Evolutionary conservation across 768 basidiomycete species (phyloP).

Genomic region (Tricholoma matsutake): DNA sequence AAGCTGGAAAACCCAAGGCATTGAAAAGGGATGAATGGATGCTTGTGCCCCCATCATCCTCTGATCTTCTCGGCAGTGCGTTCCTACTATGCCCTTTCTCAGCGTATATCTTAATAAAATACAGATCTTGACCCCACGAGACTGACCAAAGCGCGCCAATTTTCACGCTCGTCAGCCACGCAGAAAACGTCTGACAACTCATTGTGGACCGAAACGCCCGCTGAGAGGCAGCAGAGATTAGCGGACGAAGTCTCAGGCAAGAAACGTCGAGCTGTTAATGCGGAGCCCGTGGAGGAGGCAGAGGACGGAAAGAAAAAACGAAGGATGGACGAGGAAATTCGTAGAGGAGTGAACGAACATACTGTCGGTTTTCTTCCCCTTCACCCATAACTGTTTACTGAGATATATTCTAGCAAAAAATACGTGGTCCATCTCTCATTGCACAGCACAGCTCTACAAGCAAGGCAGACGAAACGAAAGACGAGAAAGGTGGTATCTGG

Average conservation of each 20-base stretch:
- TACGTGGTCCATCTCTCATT: slow-evolving; percentile 53
- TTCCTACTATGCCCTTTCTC: slow-evolving; percentile 12
- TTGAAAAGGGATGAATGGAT: slow-evolving; percentile 95
- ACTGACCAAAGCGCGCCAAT: slow-evolving; percentile 67
- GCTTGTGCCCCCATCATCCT: slow-evolving; percentile 86
- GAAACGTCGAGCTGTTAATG: slow-evolving; percentile 67
- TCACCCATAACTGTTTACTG: background rate
- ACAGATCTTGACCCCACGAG: slow-evolving; percentile 86
- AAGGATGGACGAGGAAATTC: slow-evolving; percentile 65
- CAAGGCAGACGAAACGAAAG: slow-evolving; percentile 39
- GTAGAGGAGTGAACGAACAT: slow-evolving; percentile 73
- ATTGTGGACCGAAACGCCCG: slow-evolving; percentile 97
- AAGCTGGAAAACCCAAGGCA: slow-evolving; percentile 74
- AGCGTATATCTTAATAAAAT: background rate
- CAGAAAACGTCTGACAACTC: slow-evolving; percentile 52
- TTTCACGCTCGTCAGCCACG: slow-evolving; percentile 57
- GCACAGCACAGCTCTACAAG: slow-evolving; percentile 44
- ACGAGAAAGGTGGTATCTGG: slow-evolving; percentile 74
- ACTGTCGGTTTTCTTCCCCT: slow-evolving; percentile 46
- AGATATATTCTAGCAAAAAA: slow-evolving; percentile 33
- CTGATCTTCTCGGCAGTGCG: slow-evolving; percentile 77
- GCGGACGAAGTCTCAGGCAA: slow-evolving; percentile 94
- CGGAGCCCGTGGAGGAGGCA: slow-evolving; percentile 37
- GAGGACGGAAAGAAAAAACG: slow-evolving; percentile 54
- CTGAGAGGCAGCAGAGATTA: slow-evolving; percentile 86